These are phyloP conservation scores for Myriosclerotinia duriaeana DNA, from an alignment of 2,329 filamentous ascomycete species.

Conservation along the genomic window DNA sequence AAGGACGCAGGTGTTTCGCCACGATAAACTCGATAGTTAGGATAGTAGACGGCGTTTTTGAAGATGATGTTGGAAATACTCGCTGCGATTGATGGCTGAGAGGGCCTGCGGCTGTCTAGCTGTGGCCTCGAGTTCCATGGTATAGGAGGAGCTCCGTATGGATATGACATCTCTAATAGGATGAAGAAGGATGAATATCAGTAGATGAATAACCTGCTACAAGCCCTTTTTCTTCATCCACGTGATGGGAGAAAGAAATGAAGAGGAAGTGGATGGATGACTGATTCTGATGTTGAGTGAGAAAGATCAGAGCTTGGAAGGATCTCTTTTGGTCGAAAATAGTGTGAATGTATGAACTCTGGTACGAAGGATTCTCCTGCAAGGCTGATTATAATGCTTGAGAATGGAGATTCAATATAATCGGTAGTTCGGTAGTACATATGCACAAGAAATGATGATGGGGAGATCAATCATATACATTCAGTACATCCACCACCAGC, in stretches of 20 bases:
- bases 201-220: neutral
- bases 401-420: slow-evolving; percentile 9
- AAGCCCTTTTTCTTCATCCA: neutral
- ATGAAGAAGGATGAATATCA: neutral
- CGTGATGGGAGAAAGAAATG: neutral
- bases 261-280: neutral
- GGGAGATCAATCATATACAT: slow-evolving; percentile 18
- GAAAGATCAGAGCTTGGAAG: slow-evolving; percentile 3
- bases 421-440: slow-evolving; percentile 5
- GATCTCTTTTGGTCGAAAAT: neutral
- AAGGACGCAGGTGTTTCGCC: slow-evolving; percentile 71
- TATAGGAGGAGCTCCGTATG: slow-evolving; percentile 34
- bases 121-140: slow-evolving; percentile 35
- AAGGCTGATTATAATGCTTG: slow-evolving; percentile 18
- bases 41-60: slow-evolving; percentile 80
- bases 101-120: slow-evolving; percentile 35
- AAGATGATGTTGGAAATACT: slow-evolving; percentile 51
- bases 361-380: neutral
- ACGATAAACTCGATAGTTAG: slow-evolving; percentile 73
- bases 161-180: slow-evolving; percentile 31
- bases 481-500: slow-evolving; percentile 15
- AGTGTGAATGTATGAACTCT: neutral
- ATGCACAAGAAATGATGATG: slow-evolving; percentile 17
- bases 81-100: slow-evolving; percentile 37
- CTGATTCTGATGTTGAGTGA: neutral